phyloP scores from a whole-genome alignment of 1,284 basidiomycete genomes.

The Papiliotrema fonsecae region DNA sequence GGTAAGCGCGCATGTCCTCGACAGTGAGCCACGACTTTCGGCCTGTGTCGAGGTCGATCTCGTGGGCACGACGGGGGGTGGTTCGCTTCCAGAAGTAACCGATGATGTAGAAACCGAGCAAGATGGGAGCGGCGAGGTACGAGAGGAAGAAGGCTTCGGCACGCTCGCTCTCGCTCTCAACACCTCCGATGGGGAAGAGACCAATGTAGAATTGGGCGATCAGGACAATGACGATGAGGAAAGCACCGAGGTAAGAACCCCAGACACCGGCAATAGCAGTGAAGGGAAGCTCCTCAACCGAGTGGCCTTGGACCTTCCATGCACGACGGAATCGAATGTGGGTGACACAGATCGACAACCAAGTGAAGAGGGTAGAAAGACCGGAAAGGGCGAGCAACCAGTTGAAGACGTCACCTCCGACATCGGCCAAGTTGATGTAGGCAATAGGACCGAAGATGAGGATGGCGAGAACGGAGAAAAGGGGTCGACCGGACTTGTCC shows the following conservation, averaged over 20 bases:
- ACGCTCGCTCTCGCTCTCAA: background rate
- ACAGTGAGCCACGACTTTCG: conserved; percentile 7
- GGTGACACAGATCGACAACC: conserved; percentile 37
- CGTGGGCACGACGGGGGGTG: conserved; percentile 2
- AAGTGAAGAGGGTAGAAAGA: conserved; percentile 53
- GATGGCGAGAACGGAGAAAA: conserved; percentile 47
- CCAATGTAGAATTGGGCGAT: conserved; percentile 43
- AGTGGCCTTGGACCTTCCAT: conserved; percentile 51
- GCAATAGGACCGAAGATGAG: conserved; percentile 45
- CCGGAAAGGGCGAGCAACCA: conserved; percentile 53
- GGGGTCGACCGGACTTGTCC: conserved; percentile 53
- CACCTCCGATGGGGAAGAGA: conserved; percentile 8
- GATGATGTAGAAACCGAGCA: conserved; percentile 1
- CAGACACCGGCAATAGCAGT: conserved; percentile 49
- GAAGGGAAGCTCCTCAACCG: conserved; percentile 52
- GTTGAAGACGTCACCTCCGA: conserved; percentile 38
- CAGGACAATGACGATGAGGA: conserved; percentile 34
- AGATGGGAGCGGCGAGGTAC: conserved; percentile 5
- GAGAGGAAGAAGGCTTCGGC: conserved; percentile 7
- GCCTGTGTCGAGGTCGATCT: conserved; percentile 9
- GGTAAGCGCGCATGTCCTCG: background rate
- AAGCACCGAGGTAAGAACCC: conserved; percentile 50
- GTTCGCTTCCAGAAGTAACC: conserved; percentile 7
- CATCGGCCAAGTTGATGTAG: conserved; percentile 37
- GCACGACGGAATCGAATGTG: conserved; percentile 51